Evolutionary conservation across 108 stramenopile species (phyloP).

Genomic region (Epithemia pelagica): DNA sequence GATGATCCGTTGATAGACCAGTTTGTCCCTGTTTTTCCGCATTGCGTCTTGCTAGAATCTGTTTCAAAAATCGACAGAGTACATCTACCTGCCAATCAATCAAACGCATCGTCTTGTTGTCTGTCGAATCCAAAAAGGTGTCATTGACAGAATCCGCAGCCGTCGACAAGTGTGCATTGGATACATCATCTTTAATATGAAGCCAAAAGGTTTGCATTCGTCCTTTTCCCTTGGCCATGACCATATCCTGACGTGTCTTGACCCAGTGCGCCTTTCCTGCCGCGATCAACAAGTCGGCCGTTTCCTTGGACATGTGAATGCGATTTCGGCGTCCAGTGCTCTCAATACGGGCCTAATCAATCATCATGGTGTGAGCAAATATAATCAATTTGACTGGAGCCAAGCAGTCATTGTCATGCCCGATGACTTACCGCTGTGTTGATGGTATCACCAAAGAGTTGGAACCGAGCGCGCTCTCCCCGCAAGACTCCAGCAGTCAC

Average conservation of each 20-base stretch:
- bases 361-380: background rate
- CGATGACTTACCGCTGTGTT: background rate
- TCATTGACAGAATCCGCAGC: background rate
- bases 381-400: background rate
- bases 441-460: constrained; percentile 5
- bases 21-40: too few relatives aligned
- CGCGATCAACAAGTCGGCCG: constrained; percentile 6
- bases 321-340: constrained; percentile 1
- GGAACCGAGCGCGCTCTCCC: background rate
- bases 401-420: background rate
- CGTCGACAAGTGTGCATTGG: background rate
- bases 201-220: constrained; percentile 12
- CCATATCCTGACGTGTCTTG: constrained; percentile 4
- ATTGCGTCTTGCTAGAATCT: too few relatives aligned
- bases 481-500: constrained; percentile 2
- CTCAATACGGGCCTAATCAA: background rate
- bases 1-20: too few relatives aligned
- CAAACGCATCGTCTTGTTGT: background rate
- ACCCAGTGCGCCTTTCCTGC: constrained; percentile 5
- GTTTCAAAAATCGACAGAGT: too few relatives aligned
- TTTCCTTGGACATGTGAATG: constrained; percentile 8
- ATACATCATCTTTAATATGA: background rate
- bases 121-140: too few relatives aligned
- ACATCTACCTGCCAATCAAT: constrained; percentile 2
- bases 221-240: constrained; percentile 15